These are phyloP conservation scores for Fomitopsis serialis DNA, from an alignment of 768 basidiomycete species.

Conservation along the genomic window DNA sequence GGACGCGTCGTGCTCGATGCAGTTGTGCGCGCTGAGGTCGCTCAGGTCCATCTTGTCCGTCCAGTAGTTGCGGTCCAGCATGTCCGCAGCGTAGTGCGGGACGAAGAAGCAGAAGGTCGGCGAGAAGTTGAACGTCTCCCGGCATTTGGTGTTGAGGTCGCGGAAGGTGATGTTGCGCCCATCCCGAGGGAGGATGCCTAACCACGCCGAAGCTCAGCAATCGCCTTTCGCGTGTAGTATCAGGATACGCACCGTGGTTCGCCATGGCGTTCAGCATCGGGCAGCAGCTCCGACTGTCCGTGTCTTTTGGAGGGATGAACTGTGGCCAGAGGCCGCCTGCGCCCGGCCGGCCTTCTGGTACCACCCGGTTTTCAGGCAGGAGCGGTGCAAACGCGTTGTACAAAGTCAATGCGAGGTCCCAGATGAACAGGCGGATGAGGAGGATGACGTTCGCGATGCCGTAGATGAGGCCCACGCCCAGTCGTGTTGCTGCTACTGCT, in stretches of 20 bases:
- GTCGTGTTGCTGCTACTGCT: conserved; percentile 8
- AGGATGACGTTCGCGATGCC: conserved; percentile 8
- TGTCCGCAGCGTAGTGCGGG: conserved; percentile 51
- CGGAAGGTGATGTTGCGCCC: conserved; percentile 68
- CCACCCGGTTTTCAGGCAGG: conserved; percentile 24
- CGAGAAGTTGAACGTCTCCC: conserved; percentile 63
- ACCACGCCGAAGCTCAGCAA: neutral
- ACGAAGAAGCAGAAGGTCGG: conserved; percentile 65
- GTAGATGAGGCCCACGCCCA: conserved; percentile 10
- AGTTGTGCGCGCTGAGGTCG: conserved; percentile 70
- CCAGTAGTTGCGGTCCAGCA: conserved; percentile 51
- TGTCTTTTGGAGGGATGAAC: conserved; percentile 48
- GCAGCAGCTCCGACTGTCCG: conserved; percentile 69
- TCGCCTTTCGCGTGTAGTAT: neutral
- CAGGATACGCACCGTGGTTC: conserved; percentile 57
- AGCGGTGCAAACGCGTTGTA: conserved; percentile 48
- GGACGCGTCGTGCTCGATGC: conserved; percentile 69
- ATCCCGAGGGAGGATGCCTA: conserved; percentile 47
- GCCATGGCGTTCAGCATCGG: conserved; percentile 79
- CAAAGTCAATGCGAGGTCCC: conserved; percentile 49
- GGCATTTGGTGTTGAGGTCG: conserved; percentile 37
- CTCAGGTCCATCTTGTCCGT: conserved; percentile 57
- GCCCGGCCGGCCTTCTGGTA: conserved; percentile 31
- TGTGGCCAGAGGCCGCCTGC: conserved; percentile 65
- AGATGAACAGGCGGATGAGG: conserved; percentile 30